Evolutionary conservation across 148 eudicot species (phyloP).

Genomic region (Rhododendron kiyosumense): DNA sequence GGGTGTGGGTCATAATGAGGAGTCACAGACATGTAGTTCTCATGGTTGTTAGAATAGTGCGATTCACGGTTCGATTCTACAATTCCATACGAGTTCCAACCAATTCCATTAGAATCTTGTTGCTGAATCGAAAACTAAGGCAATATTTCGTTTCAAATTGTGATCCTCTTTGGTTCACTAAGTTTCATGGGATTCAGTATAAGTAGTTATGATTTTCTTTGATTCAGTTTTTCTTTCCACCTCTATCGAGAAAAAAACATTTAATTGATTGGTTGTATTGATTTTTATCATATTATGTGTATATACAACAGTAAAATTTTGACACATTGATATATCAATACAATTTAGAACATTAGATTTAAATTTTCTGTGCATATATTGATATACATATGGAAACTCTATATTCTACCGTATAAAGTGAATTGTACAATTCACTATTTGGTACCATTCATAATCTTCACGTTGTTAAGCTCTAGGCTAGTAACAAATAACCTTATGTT

Average conservation of each 20-base stretch:
- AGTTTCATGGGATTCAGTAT: neutral
- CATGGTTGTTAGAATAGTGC: neutral
- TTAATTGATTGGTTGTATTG: neutral
- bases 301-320: neutral
- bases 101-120: neutral
- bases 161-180: neutral
- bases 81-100: neutral
- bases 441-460: neutral
- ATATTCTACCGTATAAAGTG: neutral
- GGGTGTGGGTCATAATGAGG: neutral
- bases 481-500: neutral
- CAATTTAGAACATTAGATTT: neutral
- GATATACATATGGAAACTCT: neutral
- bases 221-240: neutral
- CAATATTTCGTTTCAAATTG: neutral
- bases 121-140: neutral
- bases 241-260: neutral
- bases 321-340: neutral
- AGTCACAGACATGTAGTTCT: neutral
- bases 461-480: neutral
- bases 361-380: neutral
- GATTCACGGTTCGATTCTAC: neutral
- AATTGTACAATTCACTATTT: neutral
- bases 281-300: neutral
- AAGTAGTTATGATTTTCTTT: neutral